A percentile compares a stretch with the other conserved stretches of the same genome.
Conservation (phyloP, 2,329 filamentous ascomycete species). For the Beauveria bassiana region DNA sequence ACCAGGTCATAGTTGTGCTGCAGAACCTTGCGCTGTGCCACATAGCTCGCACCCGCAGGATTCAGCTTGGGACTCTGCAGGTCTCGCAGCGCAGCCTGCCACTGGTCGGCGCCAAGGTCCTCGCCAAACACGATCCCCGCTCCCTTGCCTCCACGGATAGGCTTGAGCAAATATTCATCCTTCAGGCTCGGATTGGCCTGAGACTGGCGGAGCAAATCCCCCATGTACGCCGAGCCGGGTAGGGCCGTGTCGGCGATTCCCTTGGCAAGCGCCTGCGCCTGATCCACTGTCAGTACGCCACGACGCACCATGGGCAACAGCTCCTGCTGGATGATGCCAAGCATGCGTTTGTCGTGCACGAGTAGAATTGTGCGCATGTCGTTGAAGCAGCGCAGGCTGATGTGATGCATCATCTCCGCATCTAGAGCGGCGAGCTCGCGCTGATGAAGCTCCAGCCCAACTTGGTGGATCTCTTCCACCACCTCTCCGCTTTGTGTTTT, state of each 20-base stretch:
- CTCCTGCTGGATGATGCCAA: constrained; percentile 31
- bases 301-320: constrained; percentile 19
- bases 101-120: constrained; percentile 15
- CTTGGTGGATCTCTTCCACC: constrained; percentile 27
- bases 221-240: constrained; percentile 21
- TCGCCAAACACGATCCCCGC: constrained; percentile 33
- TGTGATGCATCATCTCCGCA: constrained; percentile 24
- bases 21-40: neutral
- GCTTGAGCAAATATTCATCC: constrained; percentile 29
- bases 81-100: neutral
- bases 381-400: constrained; percentile 32
- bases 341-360: constrained; percentile 35
- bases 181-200: constrained; percentile 14
- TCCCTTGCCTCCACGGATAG: constrained; percentile 30
- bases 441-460: constrained; percentile 32
- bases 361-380: constrained; percentile 33
- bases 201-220: constrained; percentile 14
- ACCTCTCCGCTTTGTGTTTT: constrained; percentile 18
- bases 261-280: constrained; percentile 20
- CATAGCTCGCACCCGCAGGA: neutral
- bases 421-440: constrained; percentile 26
- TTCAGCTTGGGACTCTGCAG: neutral
- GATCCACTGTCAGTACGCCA: constrained; percentile 19
- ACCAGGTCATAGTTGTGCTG: neutral
- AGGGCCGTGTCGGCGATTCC: constrained; percentile 29